A percentile compares a stretch with the other conserved stretches of the same genome.
phyloP scores from a whole-genome alignment of 345 rosid species.

The Corchorus olitorius region DNA sequence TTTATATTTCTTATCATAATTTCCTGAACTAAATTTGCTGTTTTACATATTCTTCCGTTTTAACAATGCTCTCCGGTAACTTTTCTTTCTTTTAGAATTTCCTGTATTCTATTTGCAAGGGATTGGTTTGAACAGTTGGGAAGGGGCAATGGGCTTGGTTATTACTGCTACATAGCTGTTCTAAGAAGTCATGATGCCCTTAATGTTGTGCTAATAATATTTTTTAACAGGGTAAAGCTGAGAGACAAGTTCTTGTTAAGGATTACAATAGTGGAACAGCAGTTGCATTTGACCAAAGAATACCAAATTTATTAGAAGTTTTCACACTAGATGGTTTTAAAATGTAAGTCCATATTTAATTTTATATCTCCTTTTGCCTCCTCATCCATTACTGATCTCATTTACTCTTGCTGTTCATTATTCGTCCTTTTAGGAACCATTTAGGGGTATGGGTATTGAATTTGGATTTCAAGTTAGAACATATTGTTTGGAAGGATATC shows the following conservation, averaged over 20 bases:
- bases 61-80: background rate
- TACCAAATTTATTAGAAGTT: conserved; percentile 78
- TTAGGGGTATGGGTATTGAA: background rate
- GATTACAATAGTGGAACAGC: conserved; percentile 77
- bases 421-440: background rate
- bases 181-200: background rate
- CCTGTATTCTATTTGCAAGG: background rate
- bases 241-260: conserved; percentile 92
- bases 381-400: background rate
- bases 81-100: conserved; percentile 5
- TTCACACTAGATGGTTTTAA: conserved; percentile 80
- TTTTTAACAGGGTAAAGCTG: conserved; percentile 63
- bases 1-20: conserved; percentile 5
- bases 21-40: background rate
- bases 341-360: conserved; percentile 54
- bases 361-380: conserved; percentile 11
- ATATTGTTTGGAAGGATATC: background rate
- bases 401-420: background rate
- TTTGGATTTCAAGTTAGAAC: background rate
- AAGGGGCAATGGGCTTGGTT: background rate
- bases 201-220: conserved; percentile 11
- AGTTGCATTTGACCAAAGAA: conserved; percentile 83
- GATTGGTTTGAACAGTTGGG: background rate
- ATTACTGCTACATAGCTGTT: background rate
- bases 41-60: background rate